Percentiles rank a stretch among this genome's conserved stretches.
These are phyloP conservation scores for Diaporthe sp. DNA, from an alignment of 2,329 filamentous ascomycete species.

Conservation along the genomic window DNA sequence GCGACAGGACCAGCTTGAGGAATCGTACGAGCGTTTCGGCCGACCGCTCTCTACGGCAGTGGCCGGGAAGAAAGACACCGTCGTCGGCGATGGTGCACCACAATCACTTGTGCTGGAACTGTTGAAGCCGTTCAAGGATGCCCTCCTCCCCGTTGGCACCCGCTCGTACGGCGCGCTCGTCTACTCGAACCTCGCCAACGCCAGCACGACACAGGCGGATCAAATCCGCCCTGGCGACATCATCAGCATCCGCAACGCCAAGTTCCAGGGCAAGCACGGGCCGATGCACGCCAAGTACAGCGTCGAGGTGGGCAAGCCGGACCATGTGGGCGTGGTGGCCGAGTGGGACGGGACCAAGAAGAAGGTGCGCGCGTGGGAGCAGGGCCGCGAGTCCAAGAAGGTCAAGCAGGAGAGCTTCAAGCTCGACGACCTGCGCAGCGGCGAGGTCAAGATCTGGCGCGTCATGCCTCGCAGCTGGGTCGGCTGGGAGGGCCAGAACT, in stretches of 20 bases:
- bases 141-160: conserved; percentile 85
- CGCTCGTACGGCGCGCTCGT: conserved; percentile 92
- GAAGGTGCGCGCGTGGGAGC: conserved; percentile 95
- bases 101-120: conserved; percentile 83
- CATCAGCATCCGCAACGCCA: conserved; percentile 90
- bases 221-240: conserved; percentile 95
- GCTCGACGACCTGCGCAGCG: conserved; percentile 89
- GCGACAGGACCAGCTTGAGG: conserved; percentile 93
- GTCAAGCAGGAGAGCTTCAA: conserved; percentile 95
- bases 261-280: conserved; percentile 95
- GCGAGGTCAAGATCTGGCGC: conserved; percentile 97
- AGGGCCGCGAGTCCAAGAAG: conserved; percentile 93
- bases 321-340: conserved; percentile 90
- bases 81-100: conserved; percentile 87
- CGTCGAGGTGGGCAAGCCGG: conserved; percentile 86
- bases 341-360: conserved; percentile 99
- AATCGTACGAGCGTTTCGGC: conserved; percentile 85
- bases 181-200: conserved; percentile 95
- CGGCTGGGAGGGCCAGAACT: conserved; percentile 80
- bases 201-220: conserved; percentile 88
- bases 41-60: conserved; percentile 80
- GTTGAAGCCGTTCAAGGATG: conserved; percentile 78
- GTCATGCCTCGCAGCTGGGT: conserved; percentile 94
- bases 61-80: conserved; percentile 78
- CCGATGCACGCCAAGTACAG: conserved; percentile 96